phyloP scores from a whole-genome alignment of 495 filamentous ascomycete species.

The Penicillium cosmopolitanum region DNA sequence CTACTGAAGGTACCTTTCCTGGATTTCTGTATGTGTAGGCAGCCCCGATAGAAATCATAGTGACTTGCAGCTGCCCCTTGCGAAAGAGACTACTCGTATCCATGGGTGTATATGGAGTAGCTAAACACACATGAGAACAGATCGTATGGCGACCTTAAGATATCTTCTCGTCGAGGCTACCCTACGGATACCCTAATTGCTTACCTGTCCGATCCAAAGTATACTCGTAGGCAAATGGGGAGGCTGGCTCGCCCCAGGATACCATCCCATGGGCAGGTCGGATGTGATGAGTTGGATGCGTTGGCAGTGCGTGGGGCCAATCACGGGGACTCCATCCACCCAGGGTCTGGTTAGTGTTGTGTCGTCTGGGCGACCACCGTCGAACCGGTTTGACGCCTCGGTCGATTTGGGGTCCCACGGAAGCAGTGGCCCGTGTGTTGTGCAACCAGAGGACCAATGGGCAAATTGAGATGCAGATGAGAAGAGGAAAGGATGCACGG shows the following conservation, averaged over 20 bases:
- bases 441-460: slow-evolving; percentile 13
- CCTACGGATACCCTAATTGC: background rate
- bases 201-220: background rate
- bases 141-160: no score
- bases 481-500: background rate
- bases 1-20: background rate
- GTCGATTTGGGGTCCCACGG: slow-evolving; percentile 19
- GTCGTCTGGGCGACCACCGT: slow-evolving; percentile 32
- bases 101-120: background rate
- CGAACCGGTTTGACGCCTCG: slow-evolving; percentile 17
- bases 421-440: slow-evolving; percentile 20
- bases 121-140: background rate
- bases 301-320: slow-evolving; percentile 35
- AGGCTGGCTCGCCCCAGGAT: background rate
- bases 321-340: slow-evolving; percentile 20
- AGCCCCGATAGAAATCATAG: slow-evolving; percentile 21
- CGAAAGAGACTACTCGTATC: slow-evolving; percentile 4
- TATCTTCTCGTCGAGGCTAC: background rate
- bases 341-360: background rate
- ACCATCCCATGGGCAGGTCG: background rate
- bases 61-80: slow-evolving; percentile 25
- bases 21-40: slow-evolving; percentile 10
- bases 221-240: background rate
- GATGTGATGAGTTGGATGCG: slow-evolving; percentile 33
- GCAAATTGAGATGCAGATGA: background rate